These are phyloP conservation scores for Trichoderma sp. DNA, from an alignment of 2,329 filamentous ascomycete species.

Conservation along the genomic window DNA sequence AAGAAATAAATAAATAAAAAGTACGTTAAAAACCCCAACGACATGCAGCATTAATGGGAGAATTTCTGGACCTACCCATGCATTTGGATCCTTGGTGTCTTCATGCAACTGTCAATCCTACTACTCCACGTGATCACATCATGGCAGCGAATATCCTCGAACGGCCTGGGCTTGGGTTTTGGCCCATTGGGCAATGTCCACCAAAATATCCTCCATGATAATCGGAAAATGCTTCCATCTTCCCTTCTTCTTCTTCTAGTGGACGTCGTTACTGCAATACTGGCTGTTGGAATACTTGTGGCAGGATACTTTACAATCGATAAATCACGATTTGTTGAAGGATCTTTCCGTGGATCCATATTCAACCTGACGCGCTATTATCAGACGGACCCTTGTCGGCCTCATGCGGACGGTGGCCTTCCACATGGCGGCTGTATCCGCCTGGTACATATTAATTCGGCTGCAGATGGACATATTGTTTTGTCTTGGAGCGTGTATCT, in stretches of 20 bases:
- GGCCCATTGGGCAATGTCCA: not conserved
- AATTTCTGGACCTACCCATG: not conserved
- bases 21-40: too few species aligned
- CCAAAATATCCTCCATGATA: not conserved
- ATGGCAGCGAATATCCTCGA: not conserved
- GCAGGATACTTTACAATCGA: not conserved
- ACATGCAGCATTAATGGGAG: not conserved
- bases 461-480: not conserved
- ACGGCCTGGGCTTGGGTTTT: not conserved
- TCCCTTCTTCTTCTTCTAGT: not conserved
- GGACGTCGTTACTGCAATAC: not conserved
- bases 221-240: not conserved
- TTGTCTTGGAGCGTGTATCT: not conserved
- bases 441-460: not conserved
- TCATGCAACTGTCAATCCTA: not conserved
- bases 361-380: not conserved
- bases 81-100: not conserved
- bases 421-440: not conserved
- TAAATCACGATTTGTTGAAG: not conserved
- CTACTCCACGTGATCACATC: not conserved
- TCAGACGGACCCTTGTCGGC: not conserved
- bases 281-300: not conserved
- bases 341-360: not conserved
- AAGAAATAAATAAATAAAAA: not conserved
- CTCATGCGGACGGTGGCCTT: not conserved